A percentile compares a stretch with the other conserved stretches of the same genome.
phyloP scores from a whole-genome alignment of 495 filamentous ascomycete genomes.

The Hyaloscypha finlandica region DNA sequence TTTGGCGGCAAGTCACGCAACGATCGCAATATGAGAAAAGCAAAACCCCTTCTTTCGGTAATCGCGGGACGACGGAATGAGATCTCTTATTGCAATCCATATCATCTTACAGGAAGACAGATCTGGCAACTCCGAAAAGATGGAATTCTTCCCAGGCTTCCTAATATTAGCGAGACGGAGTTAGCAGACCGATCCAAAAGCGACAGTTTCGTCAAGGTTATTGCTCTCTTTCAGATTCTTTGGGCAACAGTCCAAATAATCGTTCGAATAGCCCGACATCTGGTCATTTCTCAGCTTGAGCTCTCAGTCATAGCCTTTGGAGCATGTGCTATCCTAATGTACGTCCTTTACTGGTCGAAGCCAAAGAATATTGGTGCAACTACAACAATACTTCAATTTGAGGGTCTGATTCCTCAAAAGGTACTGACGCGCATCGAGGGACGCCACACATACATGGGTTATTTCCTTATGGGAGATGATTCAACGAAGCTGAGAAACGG shows the following conservation, averaged over 20 bases:
- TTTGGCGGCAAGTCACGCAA: no score
- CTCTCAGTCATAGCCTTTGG: conserved; percentile 1
- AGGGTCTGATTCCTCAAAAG: not conserved
- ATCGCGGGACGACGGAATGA: no score
- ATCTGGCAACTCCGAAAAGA: no score
- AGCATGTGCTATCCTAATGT: not conserved
- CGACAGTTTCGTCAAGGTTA: not conserved
- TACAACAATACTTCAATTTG: not conserved
- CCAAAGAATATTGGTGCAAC: not conserved
- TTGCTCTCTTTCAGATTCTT: not conserved
- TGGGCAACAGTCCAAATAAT: not conserved
- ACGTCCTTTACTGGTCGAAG: not conserved
- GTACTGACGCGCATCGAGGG: not conserved
- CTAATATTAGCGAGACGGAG: no score
- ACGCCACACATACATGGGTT: not conserved
- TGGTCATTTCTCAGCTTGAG: conserved; percentile 9
- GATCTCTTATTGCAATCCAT: no score
- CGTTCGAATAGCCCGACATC: not conserved
- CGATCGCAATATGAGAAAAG: no score
- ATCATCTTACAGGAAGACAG: no score
- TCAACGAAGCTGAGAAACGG: no score
- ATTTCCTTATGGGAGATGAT: not conserved
- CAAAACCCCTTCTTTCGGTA: no score
- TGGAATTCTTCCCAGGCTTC: no score
- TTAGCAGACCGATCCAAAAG: not conserved